Percentiles rank a stretch among this genome's conserved stretches.
These are phyloP conservation scores for Trametes sanguinea DNA, from an alignment of 768 basidiomycete species.

Conservation along the genomic window DNA sequence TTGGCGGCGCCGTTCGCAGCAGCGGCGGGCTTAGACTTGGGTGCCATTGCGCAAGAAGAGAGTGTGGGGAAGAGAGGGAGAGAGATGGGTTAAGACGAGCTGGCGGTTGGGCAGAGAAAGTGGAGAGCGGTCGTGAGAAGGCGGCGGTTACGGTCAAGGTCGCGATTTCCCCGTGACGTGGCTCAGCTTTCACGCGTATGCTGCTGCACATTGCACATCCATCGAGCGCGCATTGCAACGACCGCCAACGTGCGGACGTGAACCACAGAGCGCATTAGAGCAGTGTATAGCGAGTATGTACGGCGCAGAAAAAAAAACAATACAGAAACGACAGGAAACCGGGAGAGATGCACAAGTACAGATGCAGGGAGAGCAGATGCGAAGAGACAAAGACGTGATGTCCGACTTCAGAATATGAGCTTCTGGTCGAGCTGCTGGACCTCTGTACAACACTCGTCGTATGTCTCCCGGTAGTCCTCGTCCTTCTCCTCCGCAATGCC, in stretches of 20 bases:
- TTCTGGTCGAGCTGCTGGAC: slow-evolving; percentile 78
- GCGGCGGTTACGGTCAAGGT: slow-evolving; percentile 16
- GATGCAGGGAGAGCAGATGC: slow-evolving; percentile 46
- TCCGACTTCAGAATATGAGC: slow-evolving; percentile 63
- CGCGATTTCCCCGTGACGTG: slow-evolving; percentile 29
- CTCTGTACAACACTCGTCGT: slow-evolving; percentile 84
- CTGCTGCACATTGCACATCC: too few species aligned
- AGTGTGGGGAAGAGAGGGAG: slow-evolving; percentile 1
- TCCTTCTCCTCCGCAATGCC: slow-evolving; percentile 58
- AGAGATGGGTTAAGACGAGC: slow-evolving; percentile 10
- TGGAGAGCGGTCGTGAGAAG: slow-evolving; percentile 18
- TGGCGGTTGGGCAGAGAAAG: slow-evolving; percentile 35
- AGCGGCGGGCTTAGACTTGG: slow-evolving; percentile 56
- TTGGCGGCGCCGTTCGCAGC: slow-evolving; percentile 43
- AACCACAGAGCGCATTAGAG: slow-evolving; percentile 4
- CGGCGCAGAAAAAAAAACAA: slow-evolving; percentile 15
- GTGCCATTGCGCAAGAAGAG: slow-evolving; percentile 39
- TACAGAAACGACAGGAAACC: slow-evolving; percentile 19
- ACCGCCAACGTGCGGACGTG: too few species aligned
- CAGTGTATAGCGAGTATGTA: slow-evolving; percentile 11
- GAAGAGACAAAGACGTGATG: slow-evolving; percentile 44
- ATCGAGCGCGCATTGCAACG: background rate
- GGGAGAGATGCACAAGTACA: slow-evolving; percentile 21
- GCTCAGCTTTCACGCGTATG: slow-evolving; percentile 10
- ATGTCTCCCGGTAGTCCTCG: slow-evolving; percentile 84